These are phyloP conservation scores for Exophiala viscosa DNA, from an alignment of 2,329 filamentous ascomycete genomes.

Conservation along the genomic window DNA sequence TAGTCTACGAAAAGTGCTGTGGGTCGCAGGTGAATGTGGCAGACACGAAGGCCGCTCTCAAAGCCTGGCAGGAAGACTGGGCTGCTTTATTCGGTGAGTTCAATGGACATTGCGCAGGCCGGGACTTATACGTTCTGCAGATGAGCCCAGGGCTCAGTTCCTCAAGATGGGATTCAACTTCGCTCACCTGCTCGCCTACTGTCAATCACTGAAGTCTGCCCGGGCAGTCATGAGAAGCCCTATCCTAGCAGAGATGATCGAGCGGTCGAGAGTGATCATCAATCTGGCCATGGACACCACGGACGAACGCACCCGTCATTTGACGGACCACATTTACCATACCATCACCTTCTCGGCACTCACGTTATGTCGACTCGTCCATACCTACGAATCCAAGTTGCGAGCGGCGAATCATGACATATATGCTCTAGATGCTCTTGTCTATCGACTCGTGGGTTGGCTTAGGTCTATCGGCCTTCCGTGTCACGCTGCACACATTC, in stretches of 20 bases:
- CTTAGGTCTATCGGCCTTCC: constrained; percentile 41
- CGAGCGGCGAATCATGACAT: constrained; percentile 32
- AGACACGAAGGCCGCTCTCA: constrained; percentile 34
- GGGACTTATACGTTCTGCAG: constrained; percentile 21
- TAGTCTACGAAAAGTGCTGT: constrained; percentile 40
- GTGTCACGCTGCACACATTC: constrained; percentile 41
- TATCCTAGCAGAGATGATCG: constrained; percentile 41
- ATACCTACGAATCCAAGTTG: constrained; percentile 37
- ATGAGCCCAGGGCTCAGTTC: constrained; percentile 45
- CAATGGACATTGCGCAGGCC: background rate
- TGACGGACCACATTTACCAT: constrained; percentile 48
- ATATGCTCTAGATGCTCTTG: constrained; percentile 34
- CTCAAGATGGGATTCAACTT: constrained; percentile 47
- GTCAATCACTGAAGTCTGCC: constrained; percentile 37
- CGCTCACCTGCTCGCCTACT: constrained; percentile 42
- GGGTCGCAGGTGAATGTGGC: constrained; percentile 35
- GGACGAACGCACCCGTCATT: constrained; percentile 43
- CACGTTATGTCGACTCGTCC: constrained; percentile 38
- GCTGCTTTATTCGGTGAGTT: constrained; percentile 37
- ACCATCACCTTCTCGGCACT: constrained; percentile 46
- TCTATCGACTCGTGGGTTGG: constrained; percentile 38
- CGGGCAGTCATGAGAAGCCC: constrained; percentile 35
- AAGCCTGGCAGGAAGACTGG: constrained; percentile 41
- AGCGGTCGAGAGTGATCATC: constrained; percentile 40
- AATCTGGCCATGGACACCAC: constrained; percentile 42